A percentile compares a stretch with the other conserved stretches of the same genome.
These are phyloP conservation scores for Bipolaris sorokiniana DNA, from an alignment of 2,329 filamentous ascomycete species.

Conservation along the genomic window DNA sequence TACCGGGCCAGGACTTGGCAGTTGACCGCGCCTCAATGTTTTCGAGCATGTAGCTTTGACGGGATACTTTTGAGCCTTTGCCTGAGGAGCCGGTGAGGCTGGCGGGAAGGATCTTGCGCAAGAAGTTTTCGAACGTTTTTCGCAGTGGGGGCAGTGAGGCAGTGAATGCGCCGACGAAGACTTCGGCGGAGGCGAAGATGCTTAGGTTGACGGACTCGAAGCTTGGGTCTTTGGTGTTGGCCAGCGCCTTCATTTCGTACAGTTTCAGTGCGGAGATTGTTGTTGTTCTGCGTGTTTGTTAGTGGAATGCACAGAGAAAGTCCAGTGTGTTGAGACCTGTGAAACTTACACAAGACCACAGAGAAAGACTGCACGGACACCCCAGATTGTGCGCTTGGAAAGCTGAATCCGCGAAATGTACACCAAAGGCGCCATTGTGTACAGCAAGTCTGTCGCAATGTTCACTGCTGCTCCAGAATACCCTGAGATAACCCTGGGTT, in stretches of 20 bases:
- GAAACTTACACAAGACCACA: slow-evolving; percentile 33
- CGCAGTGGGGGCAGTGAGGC: slow-evolving; percentile 36
- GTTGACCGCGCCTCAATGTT: slow-evolving; percentile 14
- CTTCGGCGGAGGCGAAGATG: slow-evolving; percentile 33
- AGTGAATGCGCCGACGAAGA: slow-evolving; percentile 36
- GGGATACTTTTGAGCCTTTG: slow-evolving; percentile 10
- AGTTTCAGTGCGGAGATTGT: slow-evolving; percentile 36
- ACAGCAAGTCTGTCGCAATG: slow-evolving; percentile 34
- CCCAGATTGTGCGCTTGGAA: slow-evolving; percentile 33
- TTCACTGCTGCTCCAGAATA: slow-evolving; percentile 36
- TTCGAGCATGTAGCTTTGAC: slow-evolving; percentile 27
- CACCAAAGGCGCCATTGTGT: slow-evolving; percentile 31
- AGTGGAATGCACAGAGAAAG: not conserved
- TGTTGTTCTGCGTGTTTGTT: slow-evolving; percentile 23
- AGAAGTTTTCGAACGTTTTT: slow-evolving; percentile 32
- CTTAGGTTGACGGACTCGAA: slow-evolving; percentile 33
- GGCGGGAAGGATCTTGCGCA: slow-evolving; percentile 29
- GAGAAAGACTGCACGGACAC: slow-evolving; percentile 36
- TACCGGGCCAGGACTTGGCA: slow-evolving; percentile 8
- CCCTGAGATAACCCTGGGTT: slow-evolving; percentile 34
- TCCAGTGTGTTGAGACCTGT: too few relatives aligned
- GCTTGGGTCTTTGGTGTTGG: slow-evolving; percentile 28
- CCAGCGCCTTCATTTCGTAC: slow-evolving; percentile 32
- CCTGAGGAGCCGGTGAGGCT: slow-evolving; percentile 23
- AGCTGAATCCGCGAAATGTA: slow-evolving; percentile 35